phyloP scores from a whole-genome alignment of 257 asterid species.

The Solanum pinnatisectum region DNA sequence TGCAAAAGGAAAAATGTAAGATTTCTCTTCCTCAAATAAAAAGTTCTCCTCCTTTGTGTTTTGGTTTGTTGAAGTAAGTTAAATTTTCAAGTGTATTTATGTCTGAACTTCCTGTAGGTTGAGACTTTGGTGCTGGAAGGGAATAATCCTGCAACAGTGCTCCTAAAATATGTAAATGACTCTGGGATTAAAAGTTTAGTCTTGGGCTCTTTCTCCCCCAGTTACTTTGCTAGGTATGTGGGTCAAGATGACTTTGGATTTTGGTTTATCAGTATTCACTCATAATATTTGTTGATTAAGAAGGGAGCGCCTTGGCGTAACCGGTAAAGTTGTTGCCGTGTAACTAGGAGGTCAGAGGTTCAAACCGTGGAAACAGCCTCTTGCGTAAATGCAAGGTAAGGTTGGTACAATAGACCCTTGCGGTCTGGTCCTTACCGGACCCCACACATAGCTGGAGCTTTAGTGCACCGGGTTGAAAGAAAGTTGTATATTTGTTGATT shows the following conservation, averaged over 20 bases:
- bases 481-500: background rate
- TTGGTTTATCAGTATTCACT: background rate
- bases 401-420: background rate
- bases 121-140: conserved; percentile 70
- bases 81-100: conserved; percentile 3
- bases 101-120: conserved; percentile 29
- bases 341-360: background rate
- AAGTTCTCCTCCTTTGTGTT: background rate
- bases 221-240: conserved; percentile 44
- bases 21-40: background rate
- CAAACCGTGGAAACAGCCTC: background rate
- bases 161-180: conserved; percentile 48
- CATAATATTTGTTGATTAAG: background rate
- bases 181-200: conserved; percentile 47
- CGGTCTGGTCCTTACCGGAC: background rate
- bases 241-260: background rate
- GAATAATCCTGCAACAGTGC: conserved; percentile 56
- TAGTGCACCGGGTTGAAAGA: background rate
- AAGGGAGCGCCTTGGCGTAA: background rate
- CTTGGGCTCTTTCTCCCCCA: conserved; percentile 64
- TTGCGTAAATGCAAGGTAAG: background rate
- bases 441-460: background rate
- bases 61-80: background rate
- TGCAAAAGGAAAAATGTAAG: conserved; percentile 36
- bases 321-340: fast-evolving